These are phyloP conservation scores for Cinnamomum chago DNA, from an alignment of 164 flowering plant genomes.

Conservation along the genomic window DNA sequence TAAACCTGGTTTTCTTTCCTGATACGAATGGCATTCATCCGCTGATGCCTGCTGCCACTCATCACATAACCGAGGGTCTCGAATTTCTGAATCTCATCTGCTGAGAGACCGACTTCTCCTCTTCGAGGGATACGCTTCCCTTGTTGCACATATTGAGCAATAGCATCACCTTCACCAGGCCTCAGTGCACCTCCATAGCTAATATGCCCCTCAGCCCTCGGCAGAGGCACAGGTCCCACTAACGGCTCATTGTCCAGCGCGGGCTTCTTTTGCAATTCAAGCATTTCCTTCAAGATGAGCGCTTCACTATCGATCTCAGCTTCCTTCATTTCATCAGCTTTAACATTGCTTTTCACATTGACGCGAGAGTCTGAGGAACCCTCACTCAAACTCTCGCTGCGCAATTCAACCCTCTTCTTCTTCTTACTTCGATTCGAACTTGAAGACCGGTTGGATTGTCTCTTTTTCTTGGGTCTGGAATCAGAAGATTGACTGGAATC, in stretches of 20 bases:
- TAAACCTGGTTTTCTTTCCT: slow-evolving; percentile 99
- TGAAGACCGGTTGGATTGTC: slow-evolving; percentile 15
- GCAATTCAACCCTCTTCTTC: slow-evolving; percentile 30
- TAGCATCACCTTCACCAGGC: slow-evolving; percentile 99
- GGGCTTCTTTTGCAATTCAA: slow-evolving; percentile 71
- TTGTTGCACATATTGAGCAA: slow-evolving; percentile 96
- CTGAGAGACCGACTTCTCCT: slow-evolving; percentile 98
- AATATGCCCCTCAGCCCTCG: slow-evolving; percentile 93
- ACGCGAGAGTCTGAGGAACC: not conserved
- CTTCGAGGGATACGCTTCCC: slow-evolving; percentile 97
- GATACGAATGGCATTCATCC: slow-evolving; percentile 99
- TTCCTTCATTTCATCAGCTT: slow-evolving; percentile 22
- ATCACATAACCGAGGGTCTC: slow-evolving; percentile 94
- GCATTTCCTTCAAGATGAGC: slow-evolving; percentile 63
- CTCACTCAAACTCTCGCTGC: slow-evolving; percentile 20
- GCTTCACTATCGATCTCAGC: slow-evolving; percentile 42
- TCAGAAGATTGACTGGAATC: slow-evolving; percentile 24
- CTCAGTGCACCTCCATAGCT: slow-evolving; percentile 98
- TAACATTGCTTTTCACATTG: not conserved
- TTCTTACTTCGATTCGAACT: slow-evolving; percentile 27
- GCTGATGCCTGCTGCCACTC: slow-evolving; percentile 99
- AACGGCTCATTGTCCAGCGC: slow-evolving; percentile 55
- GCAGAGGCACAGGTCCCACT: slow-evolving; percentile 92
- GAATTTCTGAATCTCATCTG: slow-evolving; percentile 91
- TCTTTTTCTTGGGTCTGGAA: slow-evolving; percentile 18